Evolutionary conservation across 306 rosid species (phyloP).

Genomic region (Acacia melanoxylon): DNA sequence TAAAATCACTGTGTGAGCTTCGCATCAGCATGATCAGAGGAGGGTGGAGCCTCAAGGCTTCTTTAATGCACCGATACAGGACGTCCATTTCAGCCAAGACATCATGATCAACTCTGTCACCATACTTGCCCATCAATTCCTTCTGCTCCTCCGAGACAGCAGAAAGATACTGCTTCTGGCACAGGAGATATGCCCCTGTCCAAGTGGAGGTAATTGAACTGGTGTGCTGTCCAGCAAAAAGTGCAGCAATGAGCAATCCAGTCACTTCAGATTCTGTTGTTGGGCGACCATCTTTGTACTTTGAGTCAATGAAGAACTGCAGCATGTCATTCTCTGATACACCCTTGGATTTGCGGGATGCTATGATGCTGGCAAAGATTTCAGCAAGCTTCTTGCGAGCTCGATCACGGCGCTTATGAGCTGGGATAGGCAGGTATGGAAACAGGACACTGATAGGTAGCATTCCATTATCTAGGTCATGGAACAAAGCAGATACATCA

Average conservation of each 20-base stretch:
- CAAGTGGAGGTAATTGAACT: conserved; percentile 97
- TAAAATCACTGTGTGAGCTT: conserved; percentile 81
- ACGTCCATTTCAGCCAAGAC: conserved; percentile 94
- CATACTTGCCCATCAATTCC: conserved; percentile 67
- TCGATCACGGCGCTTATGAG: conserved; percentile 81
- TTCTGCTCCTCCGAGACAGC: conserved; percentile 79
- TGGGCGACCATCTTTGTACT: conserved; percentile 89
- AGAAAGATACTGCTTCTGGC: conserved; percentile 65
- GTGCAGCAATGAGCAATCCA: conserved; percentile 88
- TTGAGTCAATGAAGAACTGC: conserved; percentile 91
- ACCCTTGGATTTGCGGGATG: conserved; percentile 56
- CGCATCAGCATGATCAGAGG: conserved; percentile 88
- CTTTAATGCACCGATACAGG: conserved; percentile 80
- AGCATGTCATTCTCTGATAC: conserved; percentile 89
- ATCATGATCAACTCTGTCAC: conserved; percentile 83
- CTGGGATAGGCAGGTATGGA: conserved; percentile 93
- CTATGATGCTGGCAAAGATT: conserved; percentile 72
- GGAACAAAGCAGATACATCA: conserved; percentile 93
- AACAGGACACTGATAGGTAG: conserved; percentile 85
- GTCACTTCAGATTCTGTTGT: conserved; percentile 91
- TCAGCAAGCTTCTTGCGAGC: conserved; percentile 83
- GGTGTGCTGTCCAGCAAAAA: conserved; percentile 91
- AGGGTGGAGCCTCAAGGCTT: conserved; percentile 96
- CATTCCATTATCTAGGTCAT: conserved; percentile 90
- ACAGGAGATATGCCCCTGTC: conserved; percentile 91